Percentiles rank a stretch among this genome's conserved stretches.
Conservation (phyloP, 83 land plant species). For the Picea abies region DNA sequence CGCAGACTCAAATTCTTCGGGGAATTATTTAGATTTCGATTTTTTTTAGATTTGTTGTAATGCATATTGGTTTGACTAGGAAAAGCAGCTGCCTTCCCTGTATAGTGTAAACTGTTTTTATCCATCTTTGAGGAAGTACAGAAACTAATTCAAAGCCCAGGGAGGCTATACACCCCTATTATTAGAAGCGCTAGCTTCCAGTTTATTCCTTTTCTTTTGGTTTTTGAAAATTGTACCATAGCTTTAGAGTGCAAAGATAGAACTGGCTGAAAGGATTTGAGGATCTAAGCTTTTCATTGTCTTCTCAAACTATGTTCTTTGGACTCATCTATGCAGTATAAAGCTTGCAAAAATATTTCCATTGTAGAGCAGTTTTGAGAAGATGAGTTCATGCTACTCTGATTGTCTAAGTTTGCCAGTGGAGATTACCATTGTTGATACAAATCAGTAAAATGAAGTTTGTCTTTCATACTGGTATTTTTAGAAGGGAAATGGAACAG, state of each 20-base stretch:
- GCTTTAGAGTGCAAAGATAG: neutral
- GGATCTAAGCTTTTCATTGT: constrained; percentile 7
- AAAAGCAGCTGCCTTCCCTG: constrained; percentile 5
- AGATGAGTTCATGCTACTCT: too few species aligned
- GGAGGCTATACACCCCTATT: constrained; percentile 2
- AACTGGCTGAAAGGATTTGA: constrained; percentile 2
- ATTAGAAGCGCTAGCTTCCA: constrained; percentile 8
- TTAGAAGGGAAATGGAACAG: too few species aligned
- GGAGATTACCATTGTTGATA: too few species aligned
- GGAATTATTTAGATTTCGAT: constrained; percentile 60
- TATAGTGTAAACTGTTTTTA: constrained; percentile 9
- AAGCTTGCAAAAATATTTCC: constrained; percentile 14
- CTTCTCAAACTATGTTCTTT: constrained; percentile 12
- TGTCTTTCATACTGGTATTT: too few species aligned
- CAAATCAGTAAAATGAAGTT: too few species aligned
- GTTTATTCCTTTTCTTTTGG: constrained; percentile 1
- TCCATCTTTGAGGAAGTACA: neutral
- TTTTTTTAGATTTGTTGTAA: constrained; percentile 39
- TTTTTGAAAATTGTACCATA: constrained; percentile 11
- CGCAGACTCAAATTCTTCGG: constrained; percentile 36
- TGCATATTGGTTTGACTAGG: neutral
- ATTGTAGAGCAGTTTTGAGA: neutral
- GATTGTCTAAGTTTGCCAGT: too few species aligned
- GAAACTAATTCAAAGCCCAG: neutral
- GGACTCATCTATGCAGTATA: constrained; percentile 13